A percentile compares a stretch with the other conserved stretches of the same genome.
phyloP scores from a whole-genome alignment of 352 stramenopile genomes.

The Phytophthora brassicae region DNA sequence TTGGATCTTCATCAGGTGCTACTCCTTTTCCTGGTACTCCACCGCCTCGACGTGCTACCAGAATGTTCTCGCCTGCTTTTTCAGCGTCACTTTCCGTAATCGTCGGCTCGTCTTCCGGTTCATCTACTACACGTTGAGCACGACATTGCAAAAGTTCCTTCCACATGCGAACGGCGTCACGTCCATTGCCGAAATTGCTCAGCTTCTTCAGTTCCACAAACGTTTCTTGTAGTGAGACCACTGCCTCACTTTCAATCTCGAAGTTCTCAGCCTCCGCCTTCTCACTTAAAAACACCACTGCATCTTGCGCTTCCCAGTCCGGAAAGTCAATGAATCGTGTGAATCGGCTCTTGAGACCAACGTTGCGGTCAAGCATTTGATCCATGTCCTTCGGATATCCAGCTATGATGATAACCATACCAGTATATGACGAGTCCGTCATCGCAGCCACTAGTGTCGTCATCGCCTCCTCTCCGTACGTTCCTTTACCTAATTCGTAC shows the following conservation, averaged over 20 bases:
- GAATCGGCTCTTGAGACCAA: slow-evolving; percentile 88
- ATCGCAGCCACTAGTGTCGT: slow-evolving; percentile 90
- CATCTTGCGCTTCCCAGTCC: slow-evolving; percentile 86
- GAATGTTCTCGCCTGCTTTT: slow-evolving; percentile 31
- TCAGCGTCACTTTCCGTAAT: slow-evolving; percentile 53
- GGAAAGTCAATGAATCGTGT: slow-evolving; percentile 88
- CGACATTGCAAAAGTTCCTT: slow-evolving; percentile 40
- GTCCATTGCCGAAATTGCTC: slow-evolving; percentile 90
- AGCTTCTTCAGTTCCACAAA: slow-evolving; percentile 67
- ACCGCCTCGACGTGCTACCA: slow-evolving; percentile 33
- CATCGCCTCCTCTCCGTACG: slow-evolving; percentile 86
- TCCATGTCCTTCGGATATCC: slow-evolving; percentile 90
- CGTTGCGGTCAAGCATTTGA: slow-evolving; percentile 87
- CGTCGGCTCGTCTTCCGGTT: slow-evolving; percentile 50
- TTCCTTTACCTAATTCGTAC: slow-evolving; percentile 87
- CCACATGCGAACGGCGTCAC: slow-evolving; percentile 78
- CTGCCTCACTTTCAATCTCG: slow-evolving; percentile 67
- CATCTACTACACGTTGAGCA: slow-evolving; percentile 52
- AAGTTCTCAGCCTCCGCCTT: slow-evolving; percentile 69
- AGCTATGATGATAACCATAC: slow-evolving; percentile 90
- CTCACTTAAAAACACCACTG: slow-evolving; percentile 57
- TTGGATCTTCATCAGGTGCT: slow-evolving; percentile 41
- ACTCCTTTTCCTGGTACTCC: slow-evolving; percentile 42
- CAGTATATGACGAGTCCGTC: slow-evolving; percentile 79
- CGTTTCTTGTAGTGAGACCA: slow-evolving; percentile 49